phyloP scores from a whole-genome alignment of 2,329 filamentous ascomycete genomes.

The Sordariomycetes sp. region DNA sequence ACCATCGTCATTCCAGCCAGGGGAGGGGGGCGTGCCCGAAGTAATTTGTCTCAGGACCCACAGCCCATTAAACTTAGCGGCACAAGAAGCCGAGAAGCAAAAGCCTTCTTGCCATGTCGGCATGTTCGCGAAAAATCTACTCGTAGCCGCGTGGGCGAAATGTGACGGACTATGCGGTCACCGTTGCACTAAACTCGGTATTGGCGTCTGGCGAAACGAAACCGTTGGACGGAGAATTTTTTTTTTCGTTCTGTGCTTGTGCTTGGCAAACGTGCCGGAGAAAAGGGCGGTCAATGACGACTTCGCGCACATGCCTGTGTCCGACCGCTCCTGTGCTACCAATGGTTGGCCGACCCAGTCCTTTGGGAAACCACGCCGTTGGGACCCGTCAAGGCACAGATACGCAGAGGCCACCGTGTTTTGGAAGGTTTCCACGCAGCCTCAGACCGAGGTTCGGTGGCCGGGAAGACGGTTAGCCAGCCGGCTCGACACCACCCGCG shows the following conservation, averaged over 20 bases:
- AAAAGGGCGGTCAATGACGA: neutral
- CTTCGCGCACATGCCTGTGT: neutral
- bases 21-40: neutral
- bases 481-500: neutral
- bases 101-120: neutral
- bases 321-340: neutral
- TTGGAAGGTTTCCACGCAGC: no score
- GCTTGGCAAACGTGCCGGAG: neutral
- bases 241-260: neutral
- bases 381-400: neutral
- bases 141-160: no score
- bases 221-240: neutral
- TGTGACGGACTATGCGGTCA: no score
- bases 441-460: neutral
- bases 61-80: neutral
- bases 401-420: neutral
- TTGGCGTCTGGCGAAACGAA: no score
- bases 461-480: neutral
- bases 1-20: neutral
- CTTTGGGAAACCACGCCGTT: neutral
- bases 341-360: neutral
- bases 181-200: no score
- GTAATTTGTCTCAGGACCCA: neutral
- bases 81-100: neutral
- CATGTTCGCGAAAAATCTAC: neutral